Evolutionary conservation across 2,329 filamentous ascomycete genomes (phyloP), one percentile per base, ranked within the genome.

Genomic region (Sclerotinia trifoliorum): DNA sequence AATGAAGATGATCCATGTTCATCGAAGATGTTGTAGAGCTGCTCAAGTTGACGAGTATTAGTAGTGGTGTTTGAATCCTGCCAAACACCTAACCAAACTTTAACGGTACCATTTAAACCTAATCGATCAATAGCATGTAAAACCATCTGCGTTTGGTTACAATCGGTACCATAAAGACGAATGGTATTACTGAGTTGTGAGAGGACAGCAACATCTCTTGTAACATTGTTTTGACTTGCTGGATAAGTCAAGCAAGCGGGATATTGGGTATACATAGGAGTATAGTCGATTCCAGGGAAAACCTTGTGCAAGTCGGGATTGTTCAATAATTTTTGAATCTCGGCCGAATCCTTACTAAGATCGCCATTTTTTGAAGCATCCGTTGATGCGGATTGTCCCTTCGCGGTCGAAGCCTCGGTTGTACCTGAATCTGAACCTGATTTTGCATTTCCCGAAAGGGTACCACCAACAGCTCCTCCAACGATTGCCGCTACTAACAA

Each of bases 131-230:
- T 90, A 26, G 94, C 89, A 74, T 95, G 89, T 11, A 98, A 82
- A 0, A 96, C 87, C 91, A 98, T 95, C 79, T 97, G 87, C 0
- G 94, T 98, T 80, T 98, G 94, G 79, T 97, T 97, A 84, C 94
- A 98, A 80, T 98, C 94, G 17, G 93, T 98, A 62, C 94, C 94
- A 78, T 98, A 98, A 0, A 97, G 83, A 10, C 94, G 90, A 60
- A 98, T 86, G 3, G 88, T 89, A 77, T 96, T 94, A 69, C 93
- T 97, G 55, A 98, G 83, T 78, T 97, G 93, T 17, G 91, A 93
- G 64, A 98, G 87, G 13, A 97, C 89, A 1, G 95, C 94, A 69
- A 97, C 82, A 77, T 98, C 94, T 65, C 92, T 88, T 0, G 95
- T 98, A 72, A 98, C 84, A 77, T 98, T 97, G 81, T 98, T 97